Base-by-base conservation (phyloP, 495 filamentous ascomycete genomes). In the Aspergillus bertholletiae region DNA sequence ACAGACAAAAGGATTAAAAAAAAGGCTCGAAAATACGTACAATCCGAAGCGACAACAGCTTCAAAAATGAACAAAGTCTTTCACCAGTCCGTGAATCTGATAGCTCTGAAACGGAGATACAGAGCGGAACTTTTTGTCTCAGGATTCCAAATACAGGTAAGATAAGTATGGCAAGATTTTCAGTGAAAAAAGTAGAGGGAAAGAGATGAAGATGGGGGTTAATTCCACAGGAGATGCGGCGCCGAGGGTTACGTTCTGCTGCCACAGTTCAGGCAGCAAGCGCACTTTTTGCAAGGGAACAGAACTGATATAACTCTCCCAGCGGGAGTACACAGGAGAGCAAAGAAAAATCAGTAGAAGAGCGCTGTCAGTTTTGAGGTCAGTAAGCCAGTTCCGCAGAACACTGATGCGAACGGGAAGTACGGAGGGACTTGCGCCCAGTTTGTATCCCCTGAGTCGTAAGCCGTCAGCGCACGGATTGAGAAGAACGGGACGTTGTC, bases 11-110 rank as follows among this genome's bases (percentile, higher is more conserved):
- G 55, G 24, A 49, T 58, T 35, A 58, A 37, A 58, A 62, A 60
- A 60, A 62, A 66, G 65, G 59, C 66, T 53, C 49, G 56, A 66
- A 51, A 32, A 76, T 76, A 78, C 74, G 74, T 78, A 78, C 74
- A 78, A 72, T 74, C 64, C 64, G 66, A 69, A 70, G 61, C 62
- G 50, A 56, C 66, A 44, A 55, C 60, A 46, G 53, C 67, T 59
- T 57, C 53, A 58, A 61, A 51, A 47, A 54, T 47, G 35, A 66
- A 67, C 57, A 68, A 64, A 62, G 56, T 54, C 46, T 53, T n/a
- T 58, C 53, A 54, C 54, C 53, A 59, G 45, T 53, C 60, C 57
- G 54, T 55, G 37, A 55, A 56, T 34, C 30, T 40, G 51, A 47
- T 30, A 49, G 48, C 39, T 45, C 46, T 58, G 54, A 17, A 50